Percentiles rank a stretch among this genome's conserved stretches.
Evolutionary conservation across 1,284 basidiomycete genomes (phyloP).

Genomic region (Ceratobasidium sp.): DNA sequence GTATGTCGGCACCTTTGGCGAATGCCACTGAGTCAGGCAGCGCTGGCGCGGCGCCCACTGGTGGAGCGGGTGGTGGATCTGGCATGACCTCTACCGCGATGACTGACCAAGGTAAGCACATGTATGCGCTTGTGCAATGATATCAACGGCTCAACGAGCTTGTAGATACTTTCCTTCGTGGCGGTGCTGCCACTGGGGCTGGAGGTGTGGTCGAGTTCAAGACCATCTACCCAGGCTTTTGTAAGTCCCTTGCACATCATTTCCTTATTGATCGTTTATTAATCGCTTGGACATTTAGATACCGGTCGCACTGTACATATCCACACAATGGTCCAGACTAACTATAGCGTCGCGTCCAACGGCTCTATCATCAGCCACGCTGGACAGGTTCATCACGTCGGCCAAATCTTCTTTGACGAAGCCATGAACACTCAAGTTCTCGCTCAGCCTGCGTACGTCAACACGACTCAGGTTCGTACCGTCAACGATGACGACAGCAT

Average conservation of each 20-base stretch:
- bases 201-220: constrained; percentile 77
- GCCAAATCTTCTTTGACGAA: constrained; percentile 77
- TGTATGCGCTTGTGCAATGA: background rate
- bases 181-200: constrained; percentile 74
- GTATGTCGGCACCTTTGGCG: background rate
- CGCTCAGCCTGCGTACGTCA: constrained; percentile 52
- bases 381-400: constrained; percentile 65
- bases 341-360: constrained; percentile 54
- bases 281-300: constrained; percentile 60
- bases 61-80: background rate
- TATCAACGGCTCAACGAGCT: background rate
- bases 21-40: background rate
- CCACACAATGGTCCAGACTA: constrained; percentile 53
- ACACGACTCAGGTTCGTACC: constrained; percentile 52
- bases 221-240: constrained; percentile 78
- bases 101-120: constrained; percentile 52
- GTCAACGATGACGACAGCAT: constrained; percentile 53
- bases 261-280: constrained; percentile 47
- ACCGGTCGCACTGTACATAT: constrained; percentile 48
- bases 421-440: constrained; percentile 63
- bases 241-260: constrained; percentile 50
- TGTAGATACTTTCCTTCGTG: constrained; percentile 68
- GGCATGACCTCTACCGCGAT: constrained; percentile 3
- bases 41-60: background rate
- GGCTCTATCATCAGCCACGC: constrained; percentile 59